Conservation (phyloP, 176 grass and related monocot species). For the Panicum miliaceum region DNA sequence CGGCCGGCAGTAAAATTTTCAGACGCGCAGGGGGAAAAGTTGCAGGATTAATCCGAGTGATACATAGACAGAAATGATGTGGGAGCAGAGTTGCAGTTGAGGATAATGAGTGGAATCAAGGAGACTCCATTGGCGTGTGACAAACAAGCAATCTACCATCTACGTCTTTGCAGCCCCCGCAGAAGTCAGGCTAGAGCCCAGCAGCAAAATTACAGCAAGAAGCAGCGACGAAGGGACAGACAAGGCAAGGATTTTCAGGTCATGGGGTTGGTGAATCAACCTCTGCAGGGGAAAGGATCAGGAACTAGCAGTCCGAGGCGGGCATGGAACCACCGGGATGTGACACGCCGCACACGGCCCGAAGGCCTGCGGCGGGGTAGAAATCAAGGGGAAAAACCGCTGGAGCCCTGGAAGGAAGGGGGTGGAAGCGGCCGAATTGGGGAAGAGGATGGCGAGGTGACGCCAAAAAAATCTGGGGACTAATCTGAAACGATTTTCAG, state of each 20-base stretch:
- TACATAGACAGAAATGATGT: neutral
- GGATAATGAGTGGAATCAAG: conserved; percentile 9
- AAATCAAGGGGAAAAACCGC: conserved; percentile 33
- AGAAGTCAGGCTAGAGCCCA: neutral
- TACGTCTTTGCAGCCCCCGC: neutral
- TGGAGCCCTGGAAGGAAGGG: neutral
- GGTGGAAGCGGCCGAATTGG: conserved; percentile 39
- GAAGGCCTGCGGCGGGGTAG: neutral
- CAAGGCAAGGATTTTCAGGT: conserved; percentile 22
- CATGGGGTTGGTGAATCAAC: conserved; percentile 14
- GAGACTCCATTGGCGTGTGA: conserved; percentile 35
- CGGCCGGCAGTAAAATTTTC: neutral
- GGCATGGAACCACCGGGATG: conserved; percentile 34
- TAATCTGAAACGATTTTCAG: conserved; percentile 9
- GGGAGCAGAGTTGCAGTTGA: conserved; percentile 21
- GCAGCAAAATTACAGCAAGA: conserved; percentile 40
- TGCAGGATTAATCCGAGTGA: conserved; percentile 1
- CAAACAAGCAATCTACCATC: neutral
- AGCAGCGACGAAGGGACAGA: neutral
- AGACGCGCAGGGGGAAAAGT: neutral
- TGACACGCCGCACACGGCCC: conserved; percentile 36
- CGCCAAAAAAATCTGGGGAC: conserved; percentile 45
- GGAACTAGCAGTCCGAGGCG: neutral
- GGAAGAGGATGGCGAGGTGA: conserved; percentile 19
- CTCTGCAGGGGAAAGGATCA: conserved; percentile 3